phyloP scores from a whole-genome alignment of 805 yeast species.

The Candida corydali region DNA sequence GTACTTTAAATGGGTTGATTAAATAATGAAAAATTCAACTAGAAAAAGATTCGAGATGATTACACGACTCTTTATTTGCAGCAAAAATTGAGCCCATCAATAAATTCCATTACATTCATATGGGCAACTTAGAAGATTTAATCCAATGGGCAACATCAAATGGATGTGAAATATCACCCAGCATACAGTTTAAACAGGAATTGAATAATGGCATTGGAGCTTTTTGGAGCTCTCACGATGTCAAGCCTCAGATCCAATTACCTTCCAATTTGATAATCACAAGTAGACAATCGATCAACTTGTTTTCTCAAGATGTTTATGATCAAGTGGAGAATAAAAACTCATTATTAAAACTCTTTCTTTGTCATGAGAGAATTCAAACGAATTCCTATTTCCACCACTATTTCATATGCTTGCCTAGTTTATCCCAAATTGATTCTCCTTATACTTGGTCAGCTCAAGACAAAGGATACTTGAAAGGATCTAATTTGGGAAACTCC shows the following conservation, averaged over 20 bases:
- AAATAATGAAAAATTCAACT: too few relatives aligned
- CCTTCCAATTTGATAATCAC: conserved; percentile 14
- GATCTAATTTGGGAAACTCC: conserved; percentile 66
- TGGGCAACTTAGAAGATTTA: conserved; percentile 12
- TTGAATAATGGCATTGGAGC: conserved; percentile 24
- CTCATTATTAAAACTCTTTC: conserved; percentile 29
- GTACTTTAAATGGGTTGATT: not conserved
- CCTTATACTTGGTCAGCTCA: conserved; percentile 64
- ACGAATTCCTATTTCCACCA: conserved; percentile 19
- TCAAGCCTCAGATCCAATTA: not conserved
- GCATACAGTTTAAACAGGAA: conserved; percentile 20
- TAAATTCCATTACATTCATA: too few relatives aligned
- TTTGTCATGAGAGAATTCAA: conserved; percentile 26
- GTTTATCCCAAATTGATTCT: conserved; percentile 41
- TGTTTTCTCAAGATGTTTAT: conserved; percentile 13
- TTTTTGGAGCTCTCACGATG: conserved; percentile 4
- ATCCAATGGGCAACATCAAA: conserved; percentile 28
- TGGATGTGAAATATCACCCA: conserved; percentile 24
- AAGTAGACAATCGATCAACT: conserved; percentile 20
- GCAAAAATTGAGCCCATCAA: too few relatives aligned
- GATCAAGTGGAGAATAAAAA: conserved; percentile 20
- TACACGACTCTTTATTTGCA: not conserved
- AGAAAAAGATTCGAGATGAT: too few relatives aligned
- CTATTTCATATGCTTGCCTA: conserved; percentile 32
- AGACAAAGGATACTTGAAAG: conserved; percentile 50